Conservation (phyloP, 768 basidiomycete species). For the Trametes maxima region DNA sequence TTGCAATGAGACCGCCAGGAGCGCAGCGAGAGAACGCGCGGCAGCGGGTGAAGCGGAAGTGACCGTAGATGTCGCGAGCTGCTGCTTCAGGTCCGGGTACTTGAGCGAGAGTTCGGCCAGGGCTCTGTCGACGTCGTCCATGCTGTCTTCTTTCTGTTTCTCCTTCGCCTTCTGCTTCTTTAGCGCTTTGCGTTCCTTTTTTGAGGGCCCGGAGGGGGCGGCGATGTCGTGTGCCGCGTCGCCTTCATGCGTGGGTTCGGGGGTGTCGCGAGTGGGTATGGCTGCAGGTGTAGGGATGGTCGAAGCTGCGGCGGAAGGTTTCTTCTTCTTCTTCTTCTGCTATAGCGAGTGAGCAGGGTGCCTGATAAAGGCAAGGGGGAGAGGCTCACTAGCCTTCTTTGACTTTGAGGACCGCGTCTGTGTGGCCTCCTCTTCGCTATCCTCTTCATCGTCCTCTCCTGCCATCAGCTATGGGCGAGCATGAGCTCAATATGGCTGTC, state of each 20-base stretch:
- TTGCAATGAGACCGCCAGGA: constrained; percentile 78
- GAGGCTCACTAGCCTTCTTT: constrained; percentile 34
- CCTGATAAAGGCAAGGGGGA: not conserved
- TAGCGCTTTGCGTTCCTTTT: constrained; percentile 53
- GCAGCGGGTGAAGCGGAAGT: constrained; percentile 27
- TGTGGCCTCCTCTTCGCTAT: constrained; percentile 18
- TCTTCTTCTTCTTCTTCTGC: constrained; percentile 36
- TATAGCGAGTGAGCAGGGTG: not conserved
- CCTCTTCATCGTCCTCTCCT: constrained; percentile 7
- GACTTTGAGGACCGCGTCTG: constrained; percentile 25
- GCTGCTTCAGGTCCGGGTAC: constrained; percentile 58
- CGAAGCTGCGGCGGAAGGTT: constrained; percentile 15
- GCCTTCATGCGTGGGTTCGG: not conserved
- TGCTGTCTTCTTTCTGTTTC: constrained; percentile 47
- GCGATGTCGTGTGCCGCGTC: not conserved
- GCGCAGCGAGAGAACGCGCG: constrained; percentile 42
- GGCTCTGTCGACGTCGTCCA: constrained; percentile 83
- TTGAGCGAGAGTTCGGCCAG: constrained; percentile 83
- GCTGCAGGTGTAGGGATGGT: constrained; percentile 7
- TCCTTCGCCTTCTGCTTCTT: constrained; percentile 70
- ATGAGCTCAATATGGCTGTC: not conserved
- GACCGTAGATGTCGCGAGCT: constrained; percentile 30
- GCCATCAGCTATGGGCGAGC: constrained; percentile 15
- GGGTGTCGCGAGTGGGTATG: not conserved
- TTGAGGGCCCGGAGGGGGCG: constrained; percentile 25